A percentile compares a stretch with the other conserved stretches of the same genome.
Evolutionary conservation across 164 flowering plant species (phyloP).

Genomic region (Vitis riparia): DNA sequence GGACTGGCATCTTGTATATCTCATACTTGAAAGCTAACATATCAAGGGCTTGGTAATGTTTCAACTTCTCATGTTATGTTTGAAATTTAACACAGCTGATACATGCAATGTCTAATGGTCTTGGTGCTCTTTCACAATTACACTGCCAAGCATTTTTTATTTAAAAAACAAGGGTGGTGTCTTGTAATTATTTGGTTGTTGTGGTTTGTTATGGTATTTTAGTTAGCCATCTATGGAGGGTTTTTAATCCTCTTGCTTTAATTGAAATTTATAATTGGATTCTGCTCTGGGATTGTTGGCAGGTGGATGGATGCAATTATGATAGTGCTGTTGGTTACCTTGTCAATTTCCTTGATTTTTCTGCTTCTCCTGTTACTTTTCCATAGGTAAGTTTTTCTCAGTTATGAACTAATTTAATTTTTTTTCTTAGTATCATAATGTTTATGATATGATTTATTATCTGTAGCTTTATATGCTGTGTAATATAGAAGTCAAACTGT

Average conservation of each 20-base stretch:
- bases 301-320: constrained; percentile 86
- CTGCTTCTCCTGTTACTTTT: constrained; percentile 73
- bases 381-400: constrained; percentile 58
- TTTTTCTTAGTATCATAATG: neutral
- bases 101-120: too few species aligned
- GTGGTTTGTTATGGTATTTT: too few species aligned
- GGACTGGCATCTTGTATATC: constrained; percentile 84
- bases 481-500: too few species aligned
- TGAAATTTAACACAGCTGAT: neutral
- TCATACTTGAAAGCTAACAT: constrained; percentile 57
- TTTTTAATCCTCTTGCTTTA: neutral
- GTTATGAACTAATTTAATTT: neutral
- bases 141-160: too few species aligned
- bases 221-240: neutral
- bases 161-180: too few species aligned
- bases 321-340: constrained; percentile 55
- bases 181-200: too few species aligned
- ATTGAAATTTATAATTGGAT: constrained; percentile 5
- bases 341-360: constrained; percentile 60
- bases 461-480: neutral
- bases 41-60: constrained; percentile 60
- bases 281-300: constrained; percentile 17
- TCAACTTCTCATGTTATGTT: neutral
- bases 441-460: neutral
- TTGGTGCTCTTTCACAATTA: too few species aligned